These are phyloP conservation scores for Pseudohyphozyma bogoriensis DNA, from an alignment of 768 basidiomycete species.

Conservation along the genomic window DNA sequence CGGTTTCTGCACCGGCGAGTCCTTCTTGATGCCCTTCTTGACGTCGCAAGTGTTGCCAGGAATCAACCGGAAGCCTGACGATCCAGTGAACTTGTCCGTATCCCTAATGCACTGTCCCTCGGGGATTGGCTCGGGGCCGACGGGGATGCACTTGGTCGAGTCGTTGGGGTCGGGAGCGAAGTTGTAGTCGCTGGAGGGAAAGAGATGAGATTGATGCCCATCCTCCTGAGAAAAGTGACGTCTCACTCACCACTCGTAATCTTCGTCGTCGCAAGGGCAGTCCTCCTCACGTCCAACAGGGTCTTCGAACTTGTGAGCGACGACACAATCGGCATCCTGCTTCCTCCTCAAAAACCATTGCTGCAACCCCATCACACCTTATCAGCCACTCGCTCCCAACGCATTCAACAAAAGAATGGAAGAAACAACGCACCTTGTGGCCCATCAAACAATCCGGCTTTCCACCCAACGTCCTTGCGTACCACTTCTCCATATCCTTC, in stretches of 20 bases:
- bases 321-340: conserved; percentile 69
- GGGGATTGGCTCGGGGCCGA: conserved; percentile 79
- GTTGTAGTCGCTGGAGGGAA: conserved; percentile 91
- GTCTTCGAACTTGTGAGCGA: conserved; percentile 80
- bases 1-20: conserved; percentile 56
- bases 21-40: conserved; percentile 54
- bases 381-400: neutral
- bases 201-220: neutral
- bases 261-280: conserved; percentile 73
- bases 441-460: conserved; percentile 80
- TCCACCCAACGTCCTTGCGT: conserved; percentile 52
- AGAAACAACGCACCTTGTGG: conserved; percentile 54
- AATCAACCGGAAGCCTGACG: conserved; percentile 82
- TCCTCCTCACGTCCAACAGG: conserved; percentile 67
- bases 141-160: conserved; percentile 68
- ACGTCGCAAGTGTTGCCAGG: conserved; percentile 80
- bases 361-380: conserved; percentile 41
- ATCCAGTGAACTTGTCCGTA: conserved; percentile 64
- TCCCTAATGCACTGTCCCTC: conserved; percentile 57
- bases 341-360: conserved; percentile 92
- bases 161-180: conserved; percentile 57
- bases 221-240: neutral
- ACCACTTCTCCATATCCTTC: conserved; percentile 77
- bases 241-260: conserved; percentile 75
- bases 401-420: no score